phyloP scores from a whole-genome alignment of 805 yeast genomes.

The Candida orba region DNA sequence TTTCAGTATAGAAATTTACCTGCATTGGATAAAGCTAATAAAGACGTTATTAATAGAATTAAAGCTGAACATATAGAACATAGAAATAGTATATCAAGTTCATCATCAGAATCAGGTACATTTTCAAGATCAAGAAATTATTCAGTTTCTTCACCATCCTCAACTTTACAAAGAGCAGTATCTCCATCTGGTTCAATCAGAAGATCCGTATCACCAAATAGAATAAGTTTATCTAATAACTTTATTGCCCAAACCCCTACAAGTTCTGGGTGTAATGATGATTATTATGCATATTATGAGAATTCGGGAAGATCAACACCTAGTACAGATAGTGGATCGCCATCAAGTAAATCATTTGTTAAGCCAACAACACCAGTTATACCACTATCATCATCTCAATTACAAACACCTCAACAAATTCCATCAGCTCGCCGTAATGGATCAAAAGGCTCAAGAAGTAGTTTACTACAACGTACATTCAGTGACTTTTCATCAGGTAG shows the following conservation, averaged over 20 bases:
- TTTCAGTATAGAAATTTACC: slow-evolving; percentile 85
- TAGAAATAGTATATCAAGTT: slow-evolving; percentile 30
- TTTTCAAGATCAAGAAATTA: slow-evolving; percentile 23
- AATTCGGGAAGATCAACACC: slow-evolving; percentile 29
- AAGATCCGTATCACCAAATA: slow-evolving; percentile 27
- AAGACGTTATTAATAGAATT: slow-evolving; percentile 82
- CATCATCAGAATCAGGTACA: slow-evolving; percentile 28
- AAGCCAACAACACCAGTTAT: slow-evolving; percentile 20
- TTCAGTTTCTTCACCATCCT: slow-evolving; percentile 24
- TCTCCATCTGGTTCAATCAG: slow-evolving; percentile 33
- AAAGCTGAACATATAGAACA: slow-evolving; percentile 66
- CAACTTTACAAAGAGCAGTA: slow-evolving; percentile 39
- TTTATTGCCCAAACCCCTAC: slow-evolving; percentile 15
- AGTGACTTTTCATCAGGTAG: slow-evolving; percentile 41
- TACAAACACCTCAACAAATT: not conserved
- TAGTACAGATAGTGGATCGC: slow-evolving; percentile 25
- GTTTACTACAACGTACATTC: slow-evolving; percentile 20
- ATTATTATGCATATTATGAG: slow-evolving; percentile 18
- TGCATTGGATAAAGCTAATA: slow-evolving; percentile 88
- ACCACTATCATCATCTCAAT: slow-evolving; percentile 7
- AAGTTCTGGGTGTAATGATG: slow-evolving; percentile 22
- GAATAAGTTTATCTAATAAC: slow-evolving; percentile 15
- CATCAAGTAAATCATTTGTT: slow-evolving; percentile 13
- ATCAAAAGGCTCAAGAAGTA: slow-evolving; percentile 15
- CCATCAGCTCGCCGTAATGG: slow-evolving; percentile 4